Base-by-base conservation (phyloP, 2,329 filamentous ascomycete genomes). In the Penicillium expansum region DNA sequence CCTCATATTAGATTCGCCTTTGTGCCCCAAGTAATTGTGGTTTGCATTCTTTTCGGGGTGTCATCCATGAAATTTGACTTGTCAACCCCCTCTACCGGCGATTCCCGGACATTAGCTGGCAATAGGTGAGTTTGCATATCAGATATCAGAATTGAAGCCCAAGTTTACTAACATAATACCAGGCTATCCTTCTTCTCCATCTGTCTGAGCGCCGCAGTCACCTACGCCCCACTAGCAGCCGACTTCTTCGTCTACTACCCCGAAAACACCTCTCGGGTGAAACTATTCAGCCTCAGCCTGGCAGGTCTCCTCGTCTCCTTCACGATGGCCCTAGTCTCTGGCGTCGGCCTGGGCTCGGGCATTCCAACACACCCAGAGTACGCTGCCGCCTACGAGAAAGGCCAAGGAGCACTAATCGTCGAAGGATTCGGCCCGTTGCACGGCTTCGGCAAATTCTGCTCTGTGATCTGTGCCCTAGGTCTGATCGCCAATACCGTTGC, bases 201-300 rank as follows among this genome's bases (percentile, higher is more conserved):
- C 45, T 88, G 84, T 62, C 77, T 89, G 13, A 85, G 86, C 22
- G 82, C 83, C 1, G 83, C 84, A 8, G 82, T 88, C 52, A 86
- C 85, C 1, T 90, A 87, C 68, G 77, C 82, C 2, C 82, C 84
- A 5, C 80, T 81, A 2, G 84, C 82, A n/a, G 83, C 83, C 0
- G 86, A 89, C 68, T 88, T 85, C 67, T 87, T 88, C 62, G 85
- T 88, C 52, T 89, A 88, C 71, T 87, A 84, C 67, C 81, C 83
- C 0, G 76, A 82, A 59, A 70, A 76, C 60, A 78, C 83, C 13
- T 78, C 81, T 16, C 73, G 78, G 30, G 74, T 74, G 66, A 80
- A 79, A 58, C 76, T 88, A 43, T 87, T 87, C 65, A 61, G 72
- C 38, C 78, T 85, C 42, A 86, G 84, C 0, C 72, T 86, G 52